phyloP scores from a whole-genome alignment of 2,329 filamentous ascomycete species.

The Exophiala phaeomuriformis region DNA sequence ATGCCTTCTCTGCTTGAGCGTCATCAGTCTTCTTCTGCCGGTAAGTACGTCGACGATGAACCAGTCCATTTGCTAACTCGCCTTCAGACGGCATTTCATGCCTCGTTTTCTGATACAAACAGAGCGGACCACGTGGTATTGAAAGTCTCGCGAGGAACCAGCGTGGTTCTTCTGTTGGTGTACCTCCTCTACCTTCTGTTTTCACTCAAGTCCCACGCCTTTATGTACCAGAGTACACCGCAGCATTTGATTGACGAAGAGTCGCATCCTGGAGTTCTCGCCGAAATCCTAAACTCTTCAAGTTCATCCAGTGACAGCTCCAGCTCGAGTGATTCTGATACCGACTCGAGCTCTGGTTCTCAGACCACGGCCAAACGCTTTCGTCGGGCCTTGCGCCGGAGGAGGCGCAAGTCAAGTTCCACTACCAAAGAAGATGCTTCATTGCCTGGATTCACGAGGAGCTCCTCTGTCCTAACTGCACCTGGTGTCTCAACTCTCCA shows the following conservation, averaged over 20 bases:
- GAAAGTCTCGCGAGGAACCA: conserved; percentile 82
- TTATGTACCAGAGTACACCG: conserved; percentile 86
- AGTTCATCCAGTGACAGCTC: conserved; percentile 51
- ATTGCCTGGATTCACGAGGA: conserved; percentile 33
- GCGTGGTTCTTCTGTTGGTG: conserved; percentile 72
- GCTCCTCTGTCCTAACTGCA: conserved; percentile 35
- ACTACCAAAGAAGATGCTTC: conserved; percentile 58
- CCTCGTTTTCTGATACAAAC: conserved; percentile 61
- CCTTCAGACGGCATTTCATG: conserved; percentile 70
- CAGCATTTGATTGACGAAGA: conserved; percentile 91
- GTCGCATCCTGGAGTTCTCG: conserved; percentile 73
- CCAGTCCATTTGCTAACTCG: neutral
- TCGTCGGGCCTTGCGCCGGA: conserved; percentile 64
- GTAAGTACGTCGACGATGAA: conserved; percentile 4
- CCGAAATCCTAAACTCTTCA: conserved; percentile 71
- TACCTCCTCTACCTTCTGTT: conserved; percentile 81
- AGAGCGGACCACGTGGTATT: conserved; percentile 64
- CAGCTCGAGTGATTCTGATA: conserved; percentile 50
- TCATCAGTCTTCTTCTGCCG: conserved; percentile 79
- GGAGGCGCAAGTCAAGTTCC: conserved; percentile 68
- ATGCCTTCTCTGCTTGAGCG: conserved; percentile 80
- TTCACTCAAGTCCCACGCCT: conserved; percentile 84
- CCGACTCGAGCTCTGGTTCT: conserved; percentile 59
- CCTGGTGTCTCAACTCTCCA: conserved; percentile 20
- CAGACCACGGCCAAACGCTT: conserved; percentile 68